Conservation (phyloP, 2,329 filamentous ascomycete genomes). For the Leptosphaerulina australis region DNA sequence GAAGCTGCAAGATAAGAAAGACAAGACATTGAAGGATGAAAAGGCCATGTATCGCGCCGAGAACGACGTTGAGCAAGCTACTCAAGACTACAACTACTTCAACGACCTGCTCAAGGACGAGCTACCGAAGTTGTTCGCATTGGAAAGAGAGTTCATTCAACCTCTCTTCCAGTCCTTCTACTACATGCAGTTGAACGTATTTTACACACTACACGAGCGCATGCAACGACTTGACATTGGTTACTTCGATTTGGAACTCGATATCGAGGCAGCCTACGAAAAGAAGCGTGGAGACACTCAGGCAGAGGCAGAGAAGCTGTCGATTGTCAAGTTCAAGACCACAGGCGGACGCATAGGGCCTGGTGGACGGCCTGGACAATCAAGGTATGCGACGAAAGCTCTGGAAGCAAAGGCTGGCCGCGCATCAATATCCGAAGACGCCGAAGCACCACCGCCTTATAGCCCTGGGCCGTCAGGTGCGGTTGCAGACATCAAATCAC, state of each 20-base stretch:
- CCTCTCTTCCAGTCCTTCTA: slow-evolving; percentile 99
- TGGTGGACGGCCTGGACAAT: slow-evolving; percentile 33
- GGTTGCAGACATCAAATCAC: slow-evolving; percentile 15
- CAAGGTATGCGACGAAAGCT: slow-evolving; percentile 50
- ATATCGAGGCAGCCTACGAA: slow-evolving; percentile 89
- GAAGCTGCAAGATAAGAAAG: slow-evolving; percentile 97
- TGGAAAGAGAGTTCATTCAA: slow-evolving; percentile 94
- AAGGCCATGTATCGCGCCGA: slow-evolving; percentile 97
- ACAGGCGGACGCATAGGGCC: slow-evolving; percentile 65
- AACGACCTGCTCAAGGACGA: slow-evolving; percentile 97
- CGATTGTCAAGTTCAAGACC: slow-evolving; percentile 90
- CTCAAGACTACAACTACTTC: slow-evolving; percentile 97
- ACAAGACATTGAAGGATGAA: slow-evolving; percentile 93
- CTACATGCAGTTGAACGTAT: slow-evolving; percentile 99
- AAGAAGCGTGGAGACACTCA: slow-evolving; percentile 88
- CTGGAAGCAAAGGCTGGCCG: slow-evolving; percentile 46
- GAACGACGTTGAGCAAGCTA: slow-evolving; percentile 86
- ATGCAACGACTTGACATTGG: slow-evolving; percentile 98
- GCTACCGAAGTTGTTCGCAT: slow-evolving; percentile 84
- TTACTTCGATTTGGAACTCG: slow-evolving; percentile 91
- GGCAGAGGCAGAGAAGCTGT: slow-evolving; percentile 79
- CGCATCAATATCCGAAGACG: slow-evolving; percentile 39
- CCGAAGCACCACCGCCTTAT: slow-evolving; percentile 50
- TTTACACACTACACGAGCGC: slow-evolving; percentile 96
- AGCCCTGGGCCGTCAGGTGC: slow-evolving; percentile 39